Percentiles rank a stretch among this genome's conserved stretches.
Conservation (phyloP, 2,329 filamentous ascomycete genomes). For the Aspergillus novofumigatus region DNA sequence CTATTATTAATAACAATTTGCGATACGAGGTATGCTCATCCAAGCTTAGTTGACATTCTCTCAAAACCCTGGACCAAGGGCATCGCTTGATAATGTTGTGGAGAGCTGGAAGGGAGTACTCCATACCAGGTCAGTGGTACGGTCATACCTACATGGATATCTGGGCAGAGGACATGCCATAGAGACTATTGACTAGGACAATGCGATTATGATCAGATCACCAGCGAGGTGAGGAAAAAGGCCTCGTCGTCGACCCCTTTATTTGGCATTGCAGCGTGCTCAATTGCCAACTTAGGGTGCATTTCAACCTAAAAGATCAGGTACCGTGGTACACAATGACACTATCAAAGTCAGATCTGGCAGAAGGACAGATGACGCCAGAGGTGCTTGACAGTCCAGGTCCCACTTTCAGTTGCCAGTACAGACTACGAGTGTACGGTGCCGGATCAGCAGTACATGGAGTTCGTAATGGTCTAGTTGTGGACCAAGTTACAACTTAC, state of each 20-base stretch:
- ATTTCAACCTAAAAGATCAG: neutral
- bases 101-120: neutral
- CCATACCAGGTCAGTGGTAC: neutral
- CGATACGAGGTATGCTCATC: neutral
- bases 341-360: neutral
- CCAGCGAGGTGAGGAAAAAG: neutral
- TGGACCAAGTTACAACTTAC: neutral
- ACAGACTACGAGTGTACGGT: too few relatives aligned
- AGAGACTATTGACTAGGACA: neutral
- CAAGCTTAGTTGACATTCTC: neutral
- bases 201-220: neutral
- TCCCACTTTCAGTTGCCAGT: neutral
- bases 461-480: too few relatives aligned
- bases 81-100: neutral
- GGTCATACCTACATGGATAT: neutral
- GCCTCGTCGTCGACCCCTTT: neutral
- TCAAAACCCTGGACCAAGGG: neutral
- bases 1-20: neutral
- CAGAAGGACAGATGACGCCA: neutral
- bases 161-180: neutral
- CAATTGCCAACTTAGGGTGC: neutral
- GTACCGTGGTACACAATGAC: neutral
- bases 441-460: neutral
- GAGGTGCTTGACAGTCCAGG: neutral
- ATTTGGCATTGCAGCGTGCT: neutral